Conservation (phyloP, 495 filamentous ascomycete species). For the Podospora comata region DNA sequence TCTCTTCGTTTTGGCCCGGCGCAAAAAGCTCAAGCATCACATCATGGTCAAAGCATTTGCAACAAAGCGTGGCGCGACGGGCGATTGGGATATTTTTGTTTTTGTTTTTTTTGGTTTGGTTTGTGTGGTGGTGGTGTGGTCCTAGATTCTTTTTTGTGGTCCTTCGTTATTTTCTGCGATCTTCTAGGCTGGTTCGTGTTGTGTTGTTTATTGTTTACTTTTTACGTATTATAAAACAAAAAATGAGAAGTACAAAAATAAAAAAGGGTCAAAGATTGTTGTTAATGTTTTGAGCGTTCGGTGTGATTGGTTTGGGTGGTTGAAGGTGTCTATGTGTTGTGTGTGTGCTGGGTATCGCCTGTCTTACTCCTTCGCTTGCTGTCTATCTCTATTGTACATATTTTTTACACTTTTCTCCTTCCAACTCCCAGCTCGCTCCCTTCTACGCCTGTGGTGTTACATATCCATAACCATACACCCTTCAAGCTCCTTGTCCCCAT, state of each 20-base stretch:
- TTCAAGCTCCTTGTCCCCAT: too few species aligned
- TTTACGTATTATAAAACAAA: neutral
- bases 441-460: too few species aligned
- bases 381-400: neutral
- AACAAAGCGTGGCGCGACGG: constrained; percentile 10
- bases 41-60: neutral
- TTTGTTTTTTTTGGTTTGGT: constrained; percentile 20
- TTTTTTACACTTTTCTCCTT: neutral
- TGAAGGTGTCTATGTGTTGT: neutral
- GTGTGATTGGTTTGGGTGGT: neutral
- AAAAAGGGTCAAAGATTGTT: neutral
- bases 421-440: too few species aligned
- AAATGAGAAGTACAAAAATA: constrained; percentile 4
- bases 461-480: too few species aligned
- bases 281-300: neutral
- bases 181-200: too few species aligned
- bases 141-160: constrained; percentile 4
- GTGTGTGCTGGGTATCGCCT: neutral
- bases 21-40: constrained; percentile 15
- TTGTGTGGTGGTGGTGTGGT: neutral
- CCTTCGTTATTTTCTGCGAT: constrained; percentile 1
- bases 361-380: neutral
- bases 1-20: constrained; percentile 3
- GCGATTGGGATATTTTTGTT: constrained; percentile 5
- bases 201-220: too few species aligned